Conservation (phyloP, 2,329 filamentous ascomycete genomes). For the Fusarium paranaense region DNA sequence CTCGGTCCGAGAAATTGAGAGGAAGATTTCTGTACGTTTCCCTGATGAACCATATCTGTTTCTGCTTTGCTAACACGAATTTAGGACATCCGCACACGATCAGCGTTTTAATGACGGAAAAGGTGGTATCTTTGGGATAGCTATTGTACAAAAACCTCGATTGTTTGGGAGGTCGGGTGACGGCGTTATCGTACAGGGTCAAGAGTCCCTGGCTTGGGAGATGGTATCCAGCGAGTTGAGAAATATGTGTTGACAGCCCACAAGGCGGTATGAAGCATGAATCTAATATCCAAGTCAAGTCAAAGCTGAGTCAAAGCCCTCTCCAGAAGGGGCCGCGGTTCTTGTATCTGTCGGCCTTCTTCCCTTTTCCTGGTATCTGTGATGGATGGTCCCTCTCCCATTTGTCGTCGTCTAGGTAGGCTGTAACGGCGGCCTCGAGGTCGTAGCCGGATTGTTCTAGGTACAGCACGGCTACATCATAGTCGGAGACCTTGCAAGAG, state of each 20-base stretch:
- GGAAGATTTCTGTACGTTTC: constrained; percentile 82
- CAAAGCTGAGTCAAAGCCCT: constrained; percentile 37
- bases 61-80: constrained; percentile 38
- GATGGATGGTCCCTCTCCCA: constrained; percentile 78
- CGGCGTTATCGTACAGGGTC: constrained; percentile 49
- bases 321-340: constrained; percentile 49
- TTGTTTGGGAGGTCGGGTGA: constrained; percentile 33
- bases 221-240: constrained; percentile 41
- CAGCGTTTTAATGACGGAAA: constrained; percentile 62
- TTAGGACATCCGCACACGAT: constrained; percentile 70
- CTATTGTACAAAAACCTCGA: constrained; percentile 44
- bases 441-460: constrained; percentile 77
- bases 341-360: constrained; percentile 46
- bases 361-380: constrained; percentile 32
- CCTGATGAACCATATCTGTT: not conserved
- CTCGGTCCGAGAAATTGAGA: constrained; percentile 91
- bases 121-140: constrained; percentile 39
- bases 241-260: constrained; percentile 34
- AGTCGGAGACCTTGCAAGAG: constrained; percentile 80
- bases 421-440: constrained; percentile 71
- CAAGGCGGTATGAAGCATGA: constrained; percentile 45
- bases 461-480: constrained; percentile 80
- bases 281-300: constrained; percentile 42
- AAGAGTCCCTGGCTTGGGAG: constrained; percentile 41
- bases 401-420: constrained; percentile 76